phyloP scores from a whole-genome alignment of 257 asterid species.

The Paraleonurus japonicus region DNA sequence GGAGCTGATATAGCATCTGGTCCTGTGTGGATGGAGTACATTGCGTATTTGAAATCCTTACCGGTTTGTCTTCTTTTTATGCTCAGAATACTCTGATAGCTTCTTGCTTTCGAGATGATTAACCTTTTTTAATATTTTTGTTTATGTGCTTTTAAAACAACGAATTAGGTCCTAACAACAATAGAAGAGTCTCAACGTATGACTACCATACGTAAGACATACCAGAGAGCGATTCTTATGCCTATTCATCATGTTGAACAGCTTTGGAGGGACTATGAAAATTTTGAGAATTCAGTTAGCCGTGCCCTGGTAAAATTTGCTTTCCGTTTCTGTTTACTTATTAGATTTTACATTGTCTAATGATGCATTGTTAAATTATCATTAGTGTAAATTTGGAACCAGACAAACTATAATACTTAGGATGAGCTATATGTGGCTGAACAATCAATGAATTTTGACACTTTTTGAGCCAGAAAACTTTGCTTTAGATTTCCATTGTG shows the following conservation, averaged over 20 bases:
- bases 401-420: not conserved
- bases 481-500: slow-evolving; percentile 1
- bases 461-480: not conserved
- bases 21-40: slow-evolving; percentile 95
- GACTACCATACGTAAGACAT: slow-evolving; percentile 79
- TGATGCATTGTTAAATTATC: not conserved
- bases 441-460: not conserved
- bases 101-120: slow-evolving; percentile 20
- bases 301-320: slow-evolving; percentile 73
- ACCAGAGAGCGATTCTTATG: slow-evolving; percentile 87
- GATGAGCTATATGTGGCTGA: not conserved
- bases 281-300: slow-evolving; percentile 91
- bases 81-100: slow-evolving; percentile 11
- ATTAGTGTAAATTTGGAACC: not conserved
- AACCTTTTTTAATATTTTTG: slow-evolving; percentile 1
- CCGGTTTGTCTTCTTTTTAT: slow-evolving; percentile 56
- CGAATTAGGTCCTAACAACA: slow-evolving; percentile 69
- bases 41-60: slow-evolving; percentile 76
- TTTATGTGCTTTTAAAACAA: slow-evolving; percentile 22
- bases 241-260: slow-evolving; percentile 93
- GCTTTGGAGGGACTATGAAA: slow-evolving; percentile 98
- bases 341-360: not conserved
- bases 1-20: slow-evolving; percentile 94
- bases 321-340: slow-evolving; percentile 18
- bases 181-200: slow-evolving; percentile 81